These are phyloP conservation scores for Decorospora gaudefroyi DNA, from an alignment of 2,329 filamentous ascomycete genomes.

Conservation along the genomic window DNA sequence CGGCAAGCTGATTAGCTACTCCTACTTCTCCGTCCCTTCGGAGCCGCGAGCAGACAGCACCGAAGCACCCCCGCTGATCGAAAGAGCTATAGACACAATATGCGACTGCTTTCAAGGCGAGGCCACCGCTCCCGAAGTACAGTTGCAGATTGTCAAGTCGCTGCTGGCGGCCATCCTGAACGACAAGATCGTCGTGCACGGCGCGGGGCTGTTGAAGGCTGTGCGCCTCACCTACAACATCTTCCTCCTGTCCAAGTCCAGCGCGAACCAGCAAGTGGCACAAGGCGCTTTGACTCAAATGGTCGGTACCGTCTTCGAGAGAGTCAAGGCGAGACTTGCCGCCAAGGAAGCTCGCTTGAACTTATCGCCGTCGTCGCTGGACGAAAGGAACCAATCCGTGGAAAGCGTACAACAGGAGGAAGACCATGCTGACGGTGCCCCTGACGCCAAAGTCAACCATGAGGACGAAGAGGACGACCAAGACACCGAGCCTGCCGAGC, in stretches of 20 bases:
- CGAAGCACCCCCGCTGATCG: conserved; percentile 75
- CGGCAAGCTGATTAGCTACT: conserved; percentile 97
- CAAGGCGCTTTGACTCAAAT: conserved; percentile 97
- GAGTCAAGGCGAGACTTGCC: conserved; percentile 83
- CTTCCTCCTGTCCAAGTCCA: conserved; percentile 91
- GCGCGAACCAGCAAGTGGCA: conserved; percentile 92
- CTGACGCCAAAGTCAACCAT: conserved; percentile 38
- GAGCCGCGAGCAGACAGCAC: conserved; percentile 46
- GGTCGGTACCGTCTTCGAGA: conserved; percentile 96
- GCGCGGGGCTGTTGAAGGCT: conserved; percentile 91
- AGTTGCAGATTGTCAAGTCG: conserved; percentile 98
- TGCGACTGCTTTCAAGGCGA: conserved; percentile 99
- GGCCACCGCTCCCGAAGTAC: conserved; percentile 86
- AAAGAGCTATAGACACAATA: conserved; percentile 97
- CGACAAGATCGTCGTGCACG: conserved; percentile 98
- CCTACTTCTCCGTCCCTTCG: conserved; percentile 82
- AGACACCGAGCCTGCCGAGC: conserved; percentile 44
- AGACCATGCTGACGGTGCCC: conserved; percentile 28
- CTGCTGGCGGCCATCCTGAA: conserved; percentile 93
- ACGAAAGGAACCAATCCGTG: conserved; percentile 41
- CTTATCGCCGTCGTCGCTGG: conserved; percentile 52
- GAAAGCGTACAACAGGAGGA: conserved; percentile 40
- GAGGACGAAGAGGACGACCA: conserved; percentile 50
- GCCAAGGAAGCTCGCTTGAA: conserved; percentile 80
- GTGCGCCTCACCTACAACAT: conserved; percentile 99